These are phyloP conservation scores for Colletotrichum nymphaeae DNA, from an alignment of 2,329 filamentous ascomycete genomes.

Conservation along the genomic window DNA sequence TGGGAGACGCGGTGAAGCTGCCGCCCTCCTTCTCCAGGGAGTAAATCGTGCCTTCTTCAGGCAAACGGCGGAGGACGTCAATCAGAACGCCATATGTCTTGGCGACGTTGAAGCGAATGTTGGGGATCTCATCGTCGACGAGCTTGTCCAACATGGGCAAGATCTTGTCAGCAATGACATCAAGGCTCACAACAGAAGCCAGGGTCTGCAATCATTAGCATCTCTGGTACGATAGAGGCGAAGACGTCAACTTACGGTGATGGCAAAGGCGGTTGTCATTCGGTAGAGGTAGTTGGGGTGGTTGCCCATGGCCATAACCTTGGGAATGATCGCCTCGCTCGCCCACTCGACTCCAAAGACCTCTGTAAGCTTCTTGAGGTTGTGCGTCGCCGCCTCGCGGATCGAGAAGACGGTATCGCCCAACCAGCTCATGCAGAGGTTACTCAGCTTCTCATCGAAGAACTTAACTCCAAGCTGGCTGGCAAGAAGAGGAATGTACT, in stretches of 20 bases:
- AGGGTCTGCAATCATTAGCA: slow-evolving; percentile 75
- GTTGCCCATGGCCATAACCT: slow-evolving; percentile 98
- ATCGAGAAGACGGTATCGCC: slow-evolving; percentile 99
- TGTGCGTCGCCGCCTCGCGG: slow-evolving; percentile 95
- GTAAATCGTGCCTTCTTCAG: slow-evolving; percentile 87
- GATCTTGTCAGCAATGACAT: slow-evolving; percentile 92
- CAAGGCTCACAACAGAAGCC: slow-evolving; percentile 89
- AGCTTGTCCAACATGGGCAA: slow-evolving; percentile 97
- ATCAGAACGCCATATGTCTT: slow-evolving; percentile 96
- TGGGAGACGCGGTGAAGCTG: slow-evolving; percentile 72
- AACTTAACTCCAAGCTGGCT: slow-evolving; percentile 97
- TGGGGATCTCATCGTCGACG: slow-evolving; percentile 93
- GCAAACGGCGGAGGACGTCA: slow-evolving; percentile 89
- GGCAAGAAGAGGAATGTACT: slow-evolving; percentile 96
- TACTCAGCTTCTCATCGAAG: slow-evolving; percentile 97
- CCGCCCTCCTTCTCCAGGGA: slow-evolving; percentile 83
- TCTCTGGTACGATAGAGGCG: slow-evolving; percentile 26
- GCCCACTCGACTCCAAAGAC: slow-evolving; percentile 99
- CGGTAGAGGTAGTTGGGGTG: slow-evolving; percentile 99
- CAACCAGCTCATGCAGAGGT: slow-evolving; percentile 97
- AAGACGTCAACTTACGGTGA: slow-evolving; percentile 78
- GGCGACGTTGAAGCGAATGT: slow-evolving; percentile 99
- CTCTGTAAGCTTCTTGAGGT: slow-evolving; percentile 97
- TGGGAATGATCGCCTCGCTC: slow-evolving; percentile 95
- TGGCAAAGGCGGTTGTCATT: slow-evolving; percentile 99